These are phyloP conservation scores for Aspergillus baeticus DNA, from an alignment of 495 filamentous ascomycete genomes.

Conservation along the genomic window DNA sequence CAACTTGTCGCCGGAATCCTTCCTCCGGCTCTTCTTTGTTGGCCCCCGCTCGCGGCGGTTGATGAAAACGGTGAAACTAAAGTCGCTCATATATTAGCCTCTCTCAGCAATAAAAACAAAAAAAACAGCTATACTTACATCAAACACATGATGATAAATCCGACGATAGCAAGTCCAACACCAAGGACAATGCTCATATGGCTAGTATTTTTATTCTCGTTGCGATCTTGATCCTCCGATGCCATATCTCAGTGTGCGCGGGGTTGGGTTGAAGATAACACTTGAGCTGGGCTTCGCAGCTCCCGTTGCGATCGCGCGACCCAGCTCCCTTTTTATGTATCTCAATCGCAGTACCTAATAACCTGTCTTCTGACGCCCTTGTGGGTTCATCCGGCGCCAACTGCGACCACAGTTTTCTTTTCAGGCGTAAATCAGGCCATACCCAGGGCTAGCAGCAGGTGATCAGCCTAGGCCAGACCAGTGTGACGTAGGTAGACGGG, in stretches of 20 bases:
- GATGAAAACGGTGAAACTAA: conserved; percentile 37
- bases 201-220: conserved; percentile 22
- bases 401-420: conserved; percentile 1
- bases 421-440: conserved; percentile 9
- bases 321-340: not conserved
- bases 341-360: not conserved
- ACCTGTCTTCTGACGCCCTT: not conserved
- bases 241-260: conserved; percentile 15
- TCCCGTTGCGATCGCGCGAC: not conserved
- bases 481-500: conserved; percentile 3
- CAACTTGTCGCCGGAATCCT: conserved; percentile 35
- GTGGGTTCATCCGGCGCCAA: not conserved
- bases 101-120: not conserved
- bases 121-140: conserved; percentile 25
- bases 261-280: not conserved
- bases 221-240: conserved; percentile 21
- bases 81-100: not conserved
- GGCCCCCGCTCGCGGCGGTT: conserved; percentile 35
- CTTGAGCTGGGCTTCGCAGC: not conserved
- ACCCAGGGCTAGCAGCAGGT: conserved; percentile 6
- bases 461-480: not conserved
- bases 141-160: conserved; percentile 37
- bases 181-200: conserved; percentile 42
- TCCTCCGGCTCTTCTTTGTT: conserved; percentile 20
- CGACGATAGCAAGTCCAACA: conserved; percentile 38